These are phyloP conservation scores for Malbranchea zuffiana DNA, from an alignment of 2,329 filamentous ascomycete genomes.

Conservation along the genomic window DNA sequence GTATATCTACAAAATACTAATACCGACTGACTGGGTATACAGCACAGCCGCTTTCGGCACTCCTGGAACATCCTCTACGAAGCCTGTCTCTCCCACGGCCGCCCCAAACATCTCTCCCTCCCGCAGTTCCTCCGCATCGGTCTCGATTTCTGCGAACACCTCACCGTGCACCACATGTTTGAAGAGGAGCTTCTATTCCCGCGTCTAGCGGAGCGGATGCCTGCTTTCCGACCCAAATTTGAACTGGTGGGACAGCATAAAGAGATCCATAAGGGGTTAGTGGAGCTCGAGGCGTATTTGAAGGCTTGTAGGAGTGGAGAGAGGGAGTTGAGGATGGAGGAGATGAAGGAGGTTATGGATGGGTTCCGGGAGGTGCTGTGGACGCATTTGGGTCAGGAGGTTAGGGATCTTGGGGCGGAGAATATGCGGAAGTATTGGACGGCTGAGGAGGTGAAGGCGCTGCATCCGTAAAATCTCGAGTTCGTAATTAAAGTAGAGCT, in stretches of 20 bases:
- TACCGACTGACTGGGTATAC: conserved; percentile 9
- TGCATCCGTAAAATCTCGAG: conserved; percentile 63
- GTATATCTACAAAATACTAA: background rate
- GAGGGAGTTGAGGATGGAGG: conserved; percentile 43
- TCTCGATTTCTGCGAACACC: conserved; percentile 57
- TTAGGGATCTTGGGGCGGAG: conserved; percentile 63
- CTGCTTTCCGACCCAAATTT: conserved; percentile 57
- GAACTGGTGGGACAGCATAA: conserved; percentile 64
- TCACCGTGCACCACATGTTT: conserved; percentile 70
- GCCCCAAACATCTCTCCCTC: conserved; percentile 54
- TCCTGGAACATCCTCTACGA: conserved; percentile 62
- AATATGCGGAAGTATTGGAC: conserved; percentile 83
- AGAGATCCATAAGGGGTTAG: conserved; percentile 67
- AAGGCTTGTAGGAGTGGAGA: conserved; percentile 52
- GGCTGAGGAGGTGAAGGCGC: conserved; percentile 57
- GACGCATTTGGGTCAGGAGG: conserved; percentile 76
- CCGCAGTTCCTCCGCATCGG: conserved; percentile 57
- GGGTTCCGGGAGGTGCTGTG: conserved; percentile 67
- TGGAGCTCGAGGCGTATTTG: conserved; percentile 56
- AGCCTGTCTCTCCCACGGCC: conserved; percentile 49
- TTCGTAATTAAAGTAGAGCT: too few species aligned
- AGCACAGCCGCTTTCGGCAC: conserved; percentile 67
- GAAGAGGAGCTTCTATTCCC: conserved; percentile 79
- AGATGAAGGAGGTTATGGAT: conserved; percentile 63
- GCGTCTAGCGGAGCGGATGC: conserved; percentile 63